Evolutionary conservation across 2,329 filamentous ascomycete species (phyloP).

Genomic region (Hymenoscyphus linearis): DNA sequence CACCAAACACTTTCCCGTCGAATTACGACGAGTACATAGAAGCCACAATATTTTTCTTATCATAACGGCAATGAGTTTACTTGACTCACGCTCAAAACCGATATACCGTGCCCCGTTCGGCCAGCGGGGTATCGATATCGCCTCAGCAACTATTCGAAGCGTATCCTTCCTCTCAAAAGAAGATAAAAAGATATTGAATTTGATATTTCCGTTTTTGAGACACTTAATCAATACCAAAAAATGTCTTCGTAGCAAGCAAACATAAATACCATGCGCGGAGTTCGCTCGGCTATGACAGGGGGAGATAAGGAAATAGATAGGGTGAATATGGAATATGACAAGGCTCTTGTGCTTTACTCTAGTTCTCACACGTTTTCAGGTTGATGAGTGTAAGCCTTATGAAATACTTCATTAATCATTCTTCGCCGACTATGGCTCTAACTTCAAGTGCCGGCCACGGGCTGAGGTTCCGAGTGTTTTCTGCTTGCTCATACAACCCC

Average conservation of each 20-base stretch:
- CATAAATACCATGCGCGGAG: not conserved
- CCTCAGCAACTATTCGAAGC: not conserved
- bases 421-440: not conserved
- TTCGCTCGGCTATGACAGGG: not conserved
- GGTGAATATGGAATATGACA: constrained; percentile 7
- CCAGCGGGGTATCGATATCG: not conserved
- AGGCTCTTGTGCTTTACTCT: not conserved
- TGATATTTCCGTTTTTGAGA: not conserved
- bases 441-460: not conserved
- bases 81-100: not conserved
- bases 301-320: constrained; percentile 4
- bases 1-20: not conserved
- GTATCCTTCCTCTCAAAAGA: not conserved
- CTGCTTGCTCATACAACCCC: not conserved
- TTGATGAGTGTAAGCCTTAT: not conserved
- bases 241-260: not conserved
- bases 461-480: not conserved
- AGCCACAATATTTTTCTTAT: not conserved
- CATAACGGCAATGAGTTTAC: not conserved
- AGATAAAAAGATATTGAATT: not conserved
- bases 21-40: not conserved
- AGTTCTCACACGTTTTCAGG: not conserved
- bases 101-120: not conserved
- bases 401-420: not conserved
- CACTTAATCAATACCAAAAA: not conserved